These are phyloP conservation scores for Acanthamoeba castellanii DNA, from an alignment of 208 protist species.

Conservation along the genomic window DNA sequence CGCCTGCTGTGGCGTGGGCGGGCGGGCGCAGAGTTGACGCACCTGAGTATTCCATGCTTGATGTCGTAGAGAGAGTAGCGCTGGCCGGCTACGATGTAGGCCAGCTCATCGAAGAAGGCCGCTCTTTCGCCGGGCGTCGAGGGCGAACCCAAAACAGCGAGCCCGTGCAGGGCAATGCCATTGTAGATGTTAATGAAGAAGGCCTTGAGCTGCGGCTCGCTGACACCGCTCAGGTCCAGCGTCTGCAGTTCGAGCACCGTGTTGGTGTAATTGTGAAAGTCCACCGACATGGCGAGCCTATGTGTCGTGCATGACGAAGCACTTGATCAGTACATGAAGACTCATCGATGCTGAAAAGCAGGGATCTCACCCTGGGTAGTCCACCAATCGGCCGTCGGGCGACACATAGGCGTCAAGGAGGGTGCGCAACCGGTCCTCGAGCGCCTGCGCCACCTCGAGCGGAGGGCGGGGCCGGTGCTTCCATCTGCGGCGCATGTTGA, in stretches of 20 bases:
- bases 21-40: too few relatives aligned
- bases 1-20: background rate
- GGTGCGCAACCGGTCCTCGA: background rate
- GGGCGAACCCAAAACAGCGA: constrained; percentile 32
- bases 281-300: constrained; percentile 42
- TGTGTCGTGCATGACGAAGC: background rate
- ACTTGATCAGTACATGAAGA: background rate
- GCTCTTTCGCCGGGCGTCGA: constrained; percentile 37
- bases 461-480: constrained; percentile 2
- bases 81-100: constrained; percentile 53
- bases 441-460: background rate
- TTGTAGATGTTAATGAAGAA: constrained; percentile 70
- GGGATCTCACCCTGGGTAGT: background rate
- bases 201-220: constrained; percentile 26
- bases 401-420: background rate
- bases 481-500: constrained; percentile 50
- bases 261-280: constrained; percentile 62
- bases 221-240: constrained; percentile 2
- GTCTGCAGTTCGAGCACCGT: constrained; percentile 41
- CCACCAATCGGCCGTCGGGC: constrained; percentile 19
- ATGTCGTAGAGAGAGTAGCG: constrained; percentile 70
- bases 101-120: constrained; percentile 69
- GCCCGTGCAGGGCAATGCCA: constrained; percentile 33
- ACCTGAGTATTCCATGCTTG: constrained; percentile 64
- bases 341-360: background rate